Conservation (phyloP, 1,284 basidiomycete genomes). For the Sporisorium reilianum region DNA sequence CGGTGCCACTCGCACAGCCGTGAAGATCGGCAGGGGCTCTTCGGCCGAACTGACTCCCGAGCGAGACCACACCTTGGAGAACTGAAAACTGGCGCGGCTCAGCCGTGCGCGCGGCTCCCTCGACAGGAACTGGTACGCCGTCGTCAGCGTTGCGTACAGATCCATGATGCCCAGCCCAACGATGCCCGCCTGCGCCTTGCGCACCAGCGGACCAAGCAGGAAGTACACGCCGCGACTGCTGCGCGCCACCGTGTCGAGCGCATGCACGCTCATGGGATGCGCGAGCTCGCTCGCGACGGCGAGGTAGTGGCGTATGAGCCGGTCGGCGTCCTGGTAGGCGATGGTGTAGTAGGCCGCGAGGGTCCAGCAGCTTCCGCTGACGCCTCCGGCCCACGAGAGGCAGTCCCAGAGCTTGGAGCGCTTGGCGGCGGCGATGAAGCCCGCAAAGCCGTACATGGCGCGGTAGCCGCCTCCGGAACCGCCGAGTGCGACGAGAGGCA, state of each 20-base stretch:
- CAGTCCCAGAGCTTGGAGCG: constrained; percentile 63
- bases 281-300: constrained; percentile 58
- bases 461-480: constrained; percentile 69
- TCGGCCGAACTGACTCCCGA: constrained; percentile 35
- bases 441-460: constrained; percentile 64
- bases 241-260: constrained; percentile 61
- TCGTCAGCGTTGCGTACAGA: constrained; percentile 64
- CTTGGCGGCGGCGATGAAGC: constrained; percentile 60
- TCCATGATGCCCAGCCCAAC: constrained; percentile 66
- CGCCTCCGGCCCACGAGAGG: constrained; percentile 64
- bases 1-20: constrained; percentile 56
- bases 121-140: constrained; percentile 58
- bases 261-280: constrained; percentile 64
- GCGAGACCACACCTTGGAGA: constrained; percentile 61
- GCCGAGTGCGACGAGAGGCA: constrained; percentile 67
- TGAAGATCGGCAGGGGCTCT: constrained; percentile 63
- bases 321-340: constrained; percentile 47
- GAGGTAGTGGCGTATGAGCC: constrained; percentile 55
- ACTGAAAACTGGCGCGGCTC: constrained; percentile 60
- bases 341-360: constrained; percentile 61
- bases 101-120: constrained; percentile 55
- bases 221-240: constrained; percentile 62
- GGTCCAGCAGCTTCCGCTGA: constrained; percentile 69
- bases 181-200: constrained; percentile 58
- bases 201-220: constrained; percentile 60